These are phyloP conservation scores for Aureobasidium sp. DNA, from an alignment of 2,329 filamentous ascomycete species.

Conservation along the genomic window DNA sequence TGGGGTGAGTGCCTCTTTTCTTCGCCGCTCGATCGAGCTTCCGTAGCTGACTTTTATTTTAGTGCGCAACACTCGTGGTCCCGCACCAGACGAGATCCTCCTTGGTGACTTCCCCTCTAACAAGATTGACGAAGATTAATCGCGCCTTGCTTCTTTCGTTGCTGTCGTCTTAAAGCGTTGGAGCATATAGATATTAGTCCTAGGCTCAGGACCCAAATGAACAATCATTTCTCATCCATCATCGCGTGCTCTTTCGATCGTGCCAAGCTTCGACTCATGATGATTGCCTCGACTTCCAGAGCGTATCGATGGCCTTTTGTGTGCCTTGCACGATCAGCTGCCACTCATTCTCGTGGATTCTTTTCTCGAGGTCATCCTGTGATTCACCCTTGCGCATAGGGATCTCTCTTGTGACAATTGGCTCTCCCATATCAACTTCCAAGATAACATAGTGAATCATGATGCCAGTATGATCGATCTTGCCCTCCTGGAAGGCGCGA, in stretches of 20 bases:
- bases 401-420: slow-evolving; percentile 63
- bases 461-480: slow-evolving; percentile 62
- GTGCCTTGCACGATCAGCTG: slow-evolving; percentile 70
- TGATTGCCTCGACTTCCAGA: slow-evolving; percentile 20
- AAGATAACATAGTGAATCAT: slow-evolving; percentile 80
- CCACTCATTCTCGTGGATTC: slow-evolving; percentile 72
- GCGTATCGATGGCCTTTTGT: slow-evolving; percentile 36
- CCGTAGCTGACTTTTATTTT: slow-evolving; percentile 13
- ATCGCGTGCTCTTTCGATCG: not conserved
- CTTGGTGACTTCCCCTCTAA: slow-evolving; percentile 58
- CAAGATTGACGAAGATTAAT: slow-evolving; percentile 54
- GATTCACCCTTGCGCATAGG: slow-evolving; percentile 50
- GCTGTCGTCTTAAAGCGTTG: slow-evolving; percentile 4
- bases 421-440: slow-evolving; percentile 71
- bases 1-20: slow-evolving; percentile 40
- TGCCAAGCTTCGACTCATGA: slow-evolving; percentile 13
- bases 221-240: not conserved
- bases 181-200: slow-evolving; percentile 6
- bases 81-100: slow-evolving; percentile 59
- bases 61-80: slow-evolving; percentile 48
- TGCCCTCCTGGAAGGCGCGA: slow-evolving; percentile 60
- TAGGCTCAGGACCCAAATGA: not conserved
- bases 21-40: not conserved
- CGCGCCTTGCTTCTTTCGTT: not conserved
- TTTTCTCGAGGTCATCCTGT: slow-evolving; percentile 57